These are phyloP conservation scores for Tuber microsphaerosporum DNA, from an alignment of 495 filamentous ascomycete genomes.

Conservation along the genomic window DNA sequence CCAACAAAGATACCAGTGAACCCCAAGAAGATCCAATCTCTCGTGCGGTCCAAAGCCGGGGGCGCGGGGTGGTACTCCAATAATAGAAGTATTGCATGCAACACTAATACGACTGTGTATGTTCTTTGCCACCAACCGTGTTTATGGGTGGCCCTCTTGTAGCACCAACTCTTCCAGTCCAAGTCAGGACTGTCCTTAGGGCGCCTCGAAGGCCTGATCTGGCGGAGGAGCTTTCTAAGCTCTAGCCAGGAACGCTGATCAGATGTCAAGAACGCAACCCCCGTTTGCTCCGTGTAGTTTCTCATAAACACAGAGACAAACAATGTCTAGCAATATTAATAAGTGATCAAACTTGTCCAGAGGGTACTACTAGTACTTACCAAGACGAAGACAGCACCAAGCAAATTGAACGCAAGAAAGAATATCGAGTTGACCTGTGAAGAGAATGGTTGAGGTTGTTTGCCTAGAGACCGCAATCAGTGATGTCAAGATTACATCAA, in stretches of 20 bases:
- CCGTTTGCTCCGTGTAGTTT: conserved; percentile 97
- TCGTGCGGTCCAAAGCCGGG: conserved; percentile 55
- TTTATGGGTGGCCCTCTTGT: conserved; percentile 87
- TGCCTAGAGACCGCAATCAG: conserved; percentile 32
- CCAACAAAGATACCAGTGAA: conserved; percentile 80
- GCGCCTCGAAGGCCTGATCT: conserved; percentile 86
- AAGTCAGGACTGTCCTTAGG: conserved; percentile 67
- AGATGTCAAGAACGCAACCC: conserved; percentile 90
- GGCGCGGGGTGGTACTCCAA: conserved; percentile 77
- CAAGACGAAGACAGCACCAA: conserved; percentile 94
- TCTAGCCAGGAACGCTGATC: conserved; percentile 98
- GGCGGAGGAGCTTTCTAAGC: conserved; percentile 81
- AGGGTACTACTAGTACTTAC: conserved; percentile 13
- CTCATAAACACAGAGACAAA: conserved; percentile 99
- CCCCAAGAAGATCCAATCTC: conserved; percentile 69
- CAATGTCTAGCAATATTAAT: conserved; percentile 52
- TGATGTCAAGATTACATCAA: neutral
- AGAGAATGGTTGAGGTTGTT: conserved; percentile 60
- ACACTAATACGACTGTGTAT: conserved; percentile 67
- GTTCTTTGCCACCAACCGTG: conserved; percentile 83
- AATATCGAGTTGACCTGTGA: conserved; percentile 83
- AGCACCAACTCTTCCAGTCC: conserved; percentile 85
- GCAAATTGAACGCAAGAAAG: conserved; percentile 92
- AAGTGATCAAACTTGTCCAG: neutral
- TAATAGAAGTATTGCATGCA: conserved; percentile 77